Percentiles rank a stretch among this genome's conserved stretches.
Evolutionary conservation across 805 yeast species (phyloP).

Genomic region (Saccharomyces eubayanus): DNA sequence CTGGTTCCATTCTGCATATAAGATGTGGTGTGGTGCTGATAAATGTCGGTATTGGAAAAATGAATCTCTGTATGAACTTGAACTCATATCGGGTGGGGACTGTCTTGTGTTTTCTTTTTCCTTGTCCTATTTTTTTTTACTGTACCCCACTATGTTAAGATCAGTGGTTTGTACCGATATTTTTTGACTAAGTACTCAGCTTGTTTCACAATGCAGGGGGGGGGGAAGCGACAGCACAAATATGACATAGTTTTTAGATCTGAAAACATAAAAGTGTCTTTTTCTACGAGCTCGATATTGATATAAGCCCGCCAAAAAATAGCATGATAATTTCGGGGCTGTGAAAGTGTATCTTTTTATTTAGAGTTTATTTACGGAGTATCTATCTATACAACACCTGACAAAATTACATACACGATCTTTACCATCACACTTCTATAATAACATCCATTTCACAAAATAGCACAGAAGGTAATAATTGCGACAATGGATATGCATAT

Average conservation of each 20-base stretch:
- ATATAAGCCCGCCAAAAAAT: no score
- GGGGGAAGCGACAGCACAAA: neutral
- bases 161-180: neutral
- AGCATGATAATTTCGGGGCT: no score
- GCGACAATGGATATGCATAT: neutral
- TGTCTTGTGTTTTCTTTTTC: neutral
- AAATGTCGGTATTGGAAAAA: conserved; percentile 23
- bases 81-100: neutral
- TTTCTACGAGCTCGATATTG: neutral
- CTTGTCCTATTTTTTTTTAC: neutral
- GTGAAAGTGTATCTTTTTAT: no score
- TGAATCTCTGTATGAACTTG: conserved; percentile 20
- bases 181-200: neutral
- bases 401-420: neutral
- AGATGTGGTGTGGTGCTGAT: conserved; percentile 16
- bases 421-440: neutral
- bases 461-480: neutral
- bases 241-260: neutral
- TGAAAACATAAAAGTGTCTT: neutral
- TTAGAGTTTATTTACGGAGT: neutral
- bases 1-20: conserved; percentile 27
- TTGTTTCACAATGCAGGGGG: neutral
- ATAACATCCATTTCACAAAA: neutral
- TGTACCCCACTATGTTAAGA: neutral
- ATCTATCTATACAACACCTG: neutral